phyloP scores from a whole-genome alignment of 805 yeast species.

The Yamadazyma kitorensis region DNA sequence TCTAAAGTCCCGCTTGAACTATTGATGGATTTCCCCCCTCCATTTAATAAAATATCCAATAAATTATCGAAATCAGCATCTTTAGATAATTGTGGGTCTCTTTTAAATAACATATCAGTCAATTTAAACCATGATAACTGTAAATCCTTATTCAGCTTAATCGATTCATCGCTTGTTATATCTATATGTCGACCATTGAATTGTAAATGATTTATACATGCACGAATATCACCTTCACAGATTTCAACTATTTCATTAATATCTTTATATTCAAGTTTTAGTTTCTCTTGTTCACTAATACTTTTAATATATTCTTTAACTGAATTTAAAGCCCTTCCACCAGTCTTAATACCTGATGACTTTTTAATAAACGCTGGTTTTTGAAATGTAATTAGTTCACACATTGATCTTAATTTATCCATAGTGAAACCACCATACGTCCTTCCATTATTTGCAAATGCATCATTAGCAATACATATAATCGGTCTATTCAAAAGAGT shows the following conservation, averaged over 20 bases:
- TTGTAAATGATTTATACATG: conserved; percentile 80
- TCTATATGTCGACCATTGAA: conserved; percentile 41
- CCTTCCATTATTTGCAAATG: conserved; percentile 48
- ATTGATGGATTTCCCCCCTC: conserved; percentile 32
- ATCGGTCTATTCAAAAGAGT: conserved; percentile 72
- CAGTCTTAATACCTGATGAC: conserved; percentile 41
- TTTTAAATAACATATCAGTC: conserved; percentile 58
- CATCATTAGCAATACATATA: conserved; percentile 88
- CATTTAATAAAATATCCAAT: conserved; percentile 42
- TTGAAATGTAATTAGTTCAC: conserved; percentile 69
- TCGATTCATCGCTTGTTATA: background rate
- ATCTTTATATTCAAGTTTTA: conserved; percentile 46
- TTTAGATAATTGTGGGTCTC: conserved; percentile 45
- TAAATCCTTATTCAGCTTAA: conserved; percentile 50
- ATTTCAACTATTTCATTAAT: conserved; percentile 65
- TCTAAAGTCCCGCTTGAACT: conserved; percentile 48
- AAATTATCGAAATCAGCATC: conserved; percentile 49
- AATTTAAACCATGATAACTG: conserved; percentile 65
- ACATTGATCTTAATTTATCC: conserved; percentile 67
- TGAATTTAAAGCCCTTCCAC: conserved; percentile 34
- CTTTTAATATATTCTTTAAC: conserved; percentile 41
- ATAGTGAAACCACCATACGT: conserved; percentile 47
- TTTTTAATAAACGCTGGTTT: conserved; percentile 50
- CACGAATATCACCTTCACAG: conserved; percentile 81
- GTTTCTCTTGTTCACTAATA: conserved; percentile 53